Evolutionary conservation across 192 early-diverging fungal genomes (phyloP), one percentile per base, ranked within the genome.

Genomic region (Linnemannia hyalina): DNA sequence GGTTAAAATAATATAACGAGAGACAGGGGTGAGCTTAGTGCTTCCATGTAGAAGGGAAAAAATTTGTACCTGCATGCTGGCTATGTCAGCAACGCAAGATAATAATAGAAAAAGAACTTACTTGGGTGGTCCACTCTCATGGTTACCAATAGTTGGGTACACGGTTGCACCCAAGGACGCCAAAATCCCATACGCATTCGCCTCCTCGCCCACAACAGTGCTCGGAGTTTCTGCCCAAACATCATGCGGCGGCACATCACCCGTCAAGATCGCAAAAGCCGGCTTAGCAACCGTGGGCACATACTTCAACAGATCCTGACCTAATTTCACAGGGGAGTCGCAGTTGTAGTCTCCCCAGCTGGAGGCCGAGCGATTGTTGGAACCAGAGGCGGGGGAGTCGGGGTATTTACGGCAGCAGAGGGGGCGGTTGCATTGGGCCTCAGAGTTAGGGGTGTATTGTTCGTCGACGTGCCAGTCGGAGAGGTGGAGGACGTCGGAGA

Each of bases 141-240:
- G 91, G 63, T 92, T 92, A 32, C 91, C 91, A 36, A 92, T 74
- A 16, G 85, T 83, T 0, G 91, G 91, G 42, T 90, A 91, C 5
- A 82, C 29, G 2, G 42, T 77, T 32, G 70, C 68, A 10, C 46
- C 47, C 57, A 77, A 49, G 7, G 73, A 29, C 41, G 70, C 75
- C 65, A 82, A 77, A 35, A 41, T 44, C 0, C 32, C 46, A 47
- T 41, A 82, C 1, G 81, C 69, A 68, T 49, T 18, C 2, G 10
- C 15, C 20, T 71, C 55, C n/a, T 52, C 16, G 6, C 74, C 69
- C 9, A 73, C 46, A 15, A 82, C 75, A 8, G 75, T 74, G 8
- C 23, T 23, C 44, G 52, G 44, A 2, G 41, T 69, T 63, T 77
- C 81, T 42, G 73, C 35, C 81, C 81, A 82, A 36, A 77, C 35